Conservation (phyloP, 1,284 basidiomycete species). For the Hymenochaete sp. region DNA sequence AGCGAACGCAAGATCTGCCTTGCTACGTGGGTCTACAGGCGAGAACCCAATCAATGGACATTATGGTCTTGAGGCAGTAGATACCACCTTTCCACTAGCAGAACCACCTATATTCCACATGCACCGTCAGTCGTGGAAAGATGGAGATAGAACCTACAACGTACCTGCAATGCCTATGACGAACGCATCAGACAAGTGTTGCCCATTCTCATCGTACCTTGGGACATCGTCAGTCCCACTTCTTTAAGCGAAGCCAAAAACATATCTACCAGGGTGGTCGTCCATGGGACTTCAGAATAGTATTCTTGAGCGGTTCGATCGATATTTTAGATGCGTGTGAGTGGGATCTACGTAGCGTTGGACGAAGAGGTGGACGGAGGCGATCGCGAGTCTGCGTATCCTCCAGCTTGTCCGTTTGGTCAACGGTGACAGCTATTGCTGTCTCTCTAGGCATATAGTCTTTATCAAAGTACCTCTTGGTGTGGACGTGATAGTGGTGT, state of each 20-base stretch:
- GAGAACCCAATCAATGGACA: neutral
- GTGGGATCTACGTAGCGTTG: neutral
- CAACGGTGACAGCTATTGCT: too few species aligned
- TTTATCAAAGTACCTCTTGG: too few species aligned
- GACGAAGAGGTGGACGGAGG: too few species aligned
- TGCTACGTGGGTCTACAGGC: constrained; percentile 78
- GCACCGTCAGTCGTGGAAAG: constrained; percentile 7
- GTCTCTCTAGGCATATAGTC: too few species aligned
- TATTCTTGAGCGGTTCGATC: constrained; percentile 49
- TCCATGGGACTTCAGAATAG: constrained; percentile 75
- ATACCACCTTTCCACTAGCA: constrained; percentile 94
- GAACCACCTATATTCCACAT: constrained; percentile 57
- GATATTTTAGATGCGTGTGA: constrained; percentile 6
- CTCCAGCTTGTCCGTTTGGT: too few species aligned
- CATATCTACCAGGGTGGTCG: constrained; percentile 63
- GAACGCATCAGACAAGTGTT: constrained; percentile 67
- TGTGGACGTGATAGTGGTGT: too few species aligned
- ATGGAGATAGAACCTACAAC: constrained; percentile 18
- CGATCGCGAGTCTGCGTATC: constrained; percentile 3
- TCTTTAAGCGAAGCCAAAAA: too few species aligned
- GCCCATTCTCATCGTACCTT: constrained; percentile 73
- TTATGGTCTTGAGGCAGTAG: constrained; percentile 20
- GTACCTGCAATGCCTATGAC: constrained; percentile 89
- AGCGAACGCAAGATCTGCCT: constrained; percentile 75
- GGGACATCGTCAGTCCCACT: too few species aligned